A percentile compares a stretch with the other conserved stretches of the same genome.
phyloP scores from a whole-genome alignment of 176 grass and related monocot genomes.

The Otatea glauca region DNA sequence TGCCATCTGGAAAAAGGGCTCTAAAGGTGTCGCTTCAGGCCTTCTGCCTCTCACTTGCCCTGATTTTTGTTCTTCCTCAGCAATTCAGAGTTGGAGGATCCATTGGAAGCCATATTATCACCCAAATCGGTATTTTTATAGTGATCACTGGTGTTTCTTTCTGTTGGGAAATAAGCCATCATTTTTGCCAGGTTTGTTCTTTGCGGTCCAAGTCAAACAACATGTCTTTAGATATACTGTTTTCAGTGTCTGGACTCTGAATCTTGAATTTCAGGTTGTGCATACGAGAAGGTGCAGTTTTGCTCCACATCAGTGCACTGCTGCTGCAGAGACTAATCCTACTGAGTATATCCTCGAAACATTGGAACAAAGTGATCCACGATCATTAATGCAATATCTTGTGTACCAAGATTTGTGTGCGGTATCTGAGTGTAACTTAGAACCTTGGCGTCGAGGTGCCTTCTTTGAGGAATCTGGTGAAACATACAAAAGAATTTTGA shows the following conservation, averaged over 20 bases:
- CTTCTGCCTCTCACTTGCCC: constrained; percentile 53
- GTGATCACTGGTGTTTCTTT: constrained; percentile 55
- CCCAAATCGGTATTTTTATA: constrained; percentile 65
- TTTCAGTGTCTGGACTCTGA: constrained; percentile 9
- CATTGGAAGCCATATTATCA: constrained; percentile 54
- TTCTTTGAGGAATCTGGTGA: constrained; percentile 95
- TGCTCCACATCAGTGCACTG: constrained; percentile 81
- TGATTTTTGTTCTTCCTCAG: constrained; percentile 58
- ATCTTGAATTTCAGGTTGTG: constrained; percentile 67
- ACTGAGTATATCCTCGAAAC: constrained; percentile 80
- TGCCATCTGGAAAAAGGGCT: constrained; percentile 68
- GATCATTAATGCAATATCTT: constrained; percentile 82
- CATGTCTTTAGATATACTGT: not conserved
- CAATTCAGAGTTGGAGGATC: constrained; percentile 64
- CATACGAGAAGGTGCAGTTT: constrained; percentile 91
- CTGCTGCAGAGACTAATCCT: constrained; percentile 81
- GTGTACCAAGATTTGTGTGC: constrained; percentile 88
- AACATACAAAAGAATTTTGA: constrained; percentile 79
- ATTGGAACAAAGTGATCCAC: constrained; percentile 74
- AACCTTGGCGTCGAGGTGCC: constrained; percentile 79
- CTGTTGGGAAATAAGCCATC: constrained; percentile 92
- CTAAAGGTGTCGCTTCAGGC: constrained; percentile 71
- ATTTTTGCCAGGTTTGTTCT: constrained; percentile 82
- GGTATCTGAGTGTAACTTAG: constrained; percentile 81
- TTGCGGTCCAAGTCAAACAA: not conserved